Base-by-base conservation (phyloP, 75 land plant genomes). In the Isoetes taiwanensis region DNA sequence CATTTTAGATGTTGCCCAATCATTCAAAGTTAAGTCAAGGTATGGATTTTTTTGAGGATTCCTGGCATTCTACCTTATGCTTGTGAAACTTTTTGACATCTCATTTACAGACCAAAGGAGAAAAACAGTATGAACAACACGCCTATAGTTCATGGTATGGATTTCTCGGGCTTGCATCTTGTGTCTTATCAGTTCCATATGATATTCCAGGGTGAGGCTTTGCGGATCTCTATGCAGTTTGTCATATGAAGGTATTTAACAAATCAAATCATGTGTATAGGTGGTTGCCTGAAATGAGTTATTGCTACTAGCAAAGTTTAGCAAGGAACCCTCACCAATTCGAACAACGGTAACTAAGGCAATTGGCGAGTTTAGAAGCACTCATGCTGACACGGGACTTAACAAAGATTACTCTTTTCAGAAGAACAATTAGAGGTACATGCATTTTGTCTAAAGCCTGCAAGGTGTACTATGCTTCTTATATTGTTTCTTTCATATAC, bases 401-500 rank as follows among this genome's bases (percentile, higher is more conserved):
- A 80, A 33, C 98, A 93, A 52, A 93, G 84, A 48, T 70, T 76
- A 58, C 61, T 62, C 21, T 93, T 93, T 41, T 80, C 82, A 17
- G 89, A 87, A 65, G 98, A 93, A 34, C 88, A 93, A 69, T 72
- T 93, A 11, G 98, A 93, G 85, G 98, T 84, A 70, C 32, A 40
- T 19, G 40, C 6, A 35, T 1, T n/a, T n/a, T n/a, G n/a, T n/a
- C n/a, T n/a, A n/a, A n/a, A 42, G n/a, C 9, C 23, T 57, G 39
- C 38, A 19, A 35, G 28, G 17, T 25, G 48, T 14, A 63, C 60
- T 63, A 31, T 8, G 11, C 17, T 2, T 41, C 14, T 62, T 8
- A 25, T 41, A 35, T 12, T 41, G 41, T 10, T 20, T 54, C 2
- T 42, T 32, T 62, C 41, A 2, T 42, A 35, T 76, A 68, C 79